Base-by-base conservation (phyloP, 106 monocot genomes). In the Hemerocallis citrina region DNA sequence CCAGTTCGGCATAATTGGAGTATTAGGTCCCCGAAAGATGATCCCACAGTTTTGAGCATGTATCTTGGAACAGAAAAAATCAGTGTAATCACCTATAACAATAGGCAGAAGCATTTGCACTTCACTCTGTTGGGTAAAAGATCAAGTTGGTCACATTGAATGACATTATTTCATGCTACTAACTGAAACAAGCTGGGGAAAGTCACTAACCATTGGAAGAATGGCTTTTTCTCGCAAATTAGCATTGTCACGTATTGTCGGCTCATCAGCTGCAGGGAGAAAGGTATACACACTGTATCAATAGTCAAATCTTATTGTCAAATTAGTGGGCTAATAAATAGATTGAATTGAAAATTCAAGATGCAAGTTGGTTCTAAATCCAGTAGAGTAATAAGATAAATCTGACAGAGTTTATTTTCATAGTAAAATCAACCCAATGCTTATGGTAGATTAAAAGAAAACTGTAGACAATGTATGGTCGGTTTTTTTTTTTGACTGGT, bases 41-140 rank as follows among this genome's bases (percentile, higher is more conserved):
- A 68, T 75, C 27, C 88, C 85, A 49, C 98, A 92, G 43, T 99
- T 99, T 75, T 80, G 88, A 39, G 88, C 76, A 62, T 99, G 98
- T 70, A 92, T 77, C 76, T 77, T 73, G 34, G 92, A 99, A 31
- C 78, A 88, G 73, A 88, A 99, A 62, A 98, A 99, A 70, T 99
- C 92, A 6, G 98, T 92, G 60, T 99, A 99, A 47, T 88, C 98
- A 33, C 98, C 98, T 20, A 99, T 80, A 12, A 78, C 73, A 55
- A 66, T 69, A 16, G 98, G 98, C 39, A 99, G 60, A 75, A 99
- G 77, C 92, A 99, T 92, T 68, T 92, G 67, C 28, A 88, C 88
- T 29, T 75, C 82, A 65, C 65, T 85, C 92, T 99, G 88, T 56
- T 30, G 15, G 27, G 17, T 60, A 27, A 68, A 44, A 37, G 9